Evolutionary conservation across 345 rosid genomes (phyloP), one percentile per base, ranked within the genome.

Genomic region (Euphorbia pulcherrima): DNA sequence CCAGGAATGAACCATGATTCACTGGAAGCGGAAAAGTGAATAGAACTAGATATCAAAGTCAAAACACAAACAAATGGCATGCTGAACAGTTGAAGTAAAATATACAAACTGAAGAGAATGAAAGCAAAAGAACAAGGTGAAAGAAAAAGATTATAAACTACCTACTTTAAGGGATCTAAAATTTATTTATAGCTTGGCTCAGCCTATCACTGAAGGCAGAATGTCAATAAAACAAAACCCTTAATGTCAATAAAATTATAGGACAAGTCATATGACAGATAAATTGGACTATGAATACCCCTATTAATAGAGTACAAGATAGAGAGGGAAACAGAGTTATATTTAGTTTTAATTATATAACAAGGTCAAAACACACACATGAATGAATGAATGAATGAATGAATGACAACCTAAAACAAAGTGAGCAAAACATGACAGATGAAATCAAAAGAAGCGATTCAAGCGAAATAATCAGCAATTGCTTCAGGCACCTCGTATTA

Each of bases 1-100:
- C 96, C 96, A 29, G 97, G 86, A 74, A 90, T 86, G 78, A 89
- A 77, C 94, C 96, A 89, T 24, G 95, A 83, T 41, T 87, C 91
- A 71, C 96, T 87, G 47, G 41, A 65, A 69, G 51, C 60, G 64
- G 64, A 5, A 47, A 59, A 52, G 8, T 37, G 16, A 60, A 6
- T 23, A 68, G 9, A 67, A 27, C 23, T 62, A 60, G 52, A 68
- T 18, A 59, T 35, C 30, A 26, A 68, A 30, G 46, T 40, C 30
- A 57, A 39, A 33, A 27, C 23, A 76, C 48, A 57, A 5, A 44
- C 50, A 44, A 61, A 50, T 50, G 20, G 8, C 23, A 50, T 44
- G 24, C 39, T 20, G 0, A 4, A 29, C 23, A 2, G 6, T 27
- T 52, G 47, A 35, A 54, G 18, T 65, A 35, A 18, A 64, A 28